Evolutionary conservation across 2,329 filamentous ascomycete genomes (phyloP).

Genomic region (Claviceps paspali): DNA sequence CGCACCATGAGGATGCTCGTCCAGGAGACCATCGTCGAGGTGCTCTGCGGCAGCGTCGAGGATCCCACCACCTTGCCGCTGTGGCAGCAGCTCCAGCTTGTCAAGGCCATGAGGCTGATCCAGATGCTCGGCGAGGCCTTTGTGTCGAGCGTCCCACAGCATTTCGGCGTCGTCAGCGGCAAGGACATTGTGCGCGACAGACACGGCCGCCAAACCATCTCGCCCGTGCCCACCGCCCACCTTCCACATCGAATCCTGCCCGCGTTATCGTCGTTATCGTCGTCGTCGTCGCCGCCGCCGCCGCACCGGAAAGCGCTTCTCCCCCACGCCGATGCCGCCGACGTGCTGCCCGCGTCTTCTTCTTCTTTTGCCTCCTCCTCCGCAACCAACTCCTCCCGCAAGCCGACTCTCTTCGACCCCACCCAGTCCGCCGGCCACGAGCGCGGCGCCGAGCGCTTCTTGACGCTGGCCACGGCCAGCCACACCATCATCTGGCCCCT

Average conservation of each 20-base stretch:
- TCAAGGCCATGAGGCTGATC: slow-evolving; percentile 22
- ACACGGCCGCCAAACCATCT: slow-evolving; percentile 7
- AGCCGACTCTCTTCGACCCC: slow-evolving; percentile 26
- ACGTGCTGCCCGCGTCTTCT: too few relatives aligned
- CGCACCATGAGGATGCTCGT: slow-evolving; percentile 30
- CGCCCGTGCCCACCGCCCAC: slow-evolving; percentile 15
- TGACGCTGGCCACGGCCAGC: slow-evolving; percentile 32
- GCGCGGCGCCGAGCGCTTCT: slow-evolving; percentile 27
- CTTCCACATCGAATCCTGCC: slow-evolving; percentile 17
- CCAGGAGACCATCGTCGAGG: slow-evolving; percentile 30
- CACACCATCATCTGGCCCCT: slow-evolving; percentile 36
- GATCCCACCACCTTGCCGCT: slow-evolving; percentile 13
- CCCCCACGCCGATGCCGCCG: background rate
- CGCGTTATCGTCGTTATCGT: too few relatives aligned
- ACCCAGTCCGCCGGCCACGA: slow-evolving; percentile 19
- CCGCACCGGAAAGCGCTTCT: slow-evolving; percentile 2
- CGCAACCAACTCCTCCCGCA: slow-evolving; percentile 7
- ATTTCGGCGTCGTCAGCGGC: slow-evolving; percentile 31
- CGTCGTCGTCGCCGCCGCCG: too few relatives aligned
- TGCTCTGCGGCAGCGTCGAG: slow-evolving; percentile 22
- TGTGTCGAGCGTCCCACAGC: slow-evolving; percentile 31
- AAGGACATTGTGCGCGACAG: slow-evolving; percentile 17
- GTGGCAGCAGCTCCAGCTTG: slow-evolving; percentile 19
- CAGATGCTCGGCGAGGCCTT: slow-evolving; percentile 26
- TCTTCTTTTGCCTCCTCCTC: too few relatives aligned